Conservation (phyloP, 192 early-diverging fungal genomes). For the Coemansia sp. region DNA sequence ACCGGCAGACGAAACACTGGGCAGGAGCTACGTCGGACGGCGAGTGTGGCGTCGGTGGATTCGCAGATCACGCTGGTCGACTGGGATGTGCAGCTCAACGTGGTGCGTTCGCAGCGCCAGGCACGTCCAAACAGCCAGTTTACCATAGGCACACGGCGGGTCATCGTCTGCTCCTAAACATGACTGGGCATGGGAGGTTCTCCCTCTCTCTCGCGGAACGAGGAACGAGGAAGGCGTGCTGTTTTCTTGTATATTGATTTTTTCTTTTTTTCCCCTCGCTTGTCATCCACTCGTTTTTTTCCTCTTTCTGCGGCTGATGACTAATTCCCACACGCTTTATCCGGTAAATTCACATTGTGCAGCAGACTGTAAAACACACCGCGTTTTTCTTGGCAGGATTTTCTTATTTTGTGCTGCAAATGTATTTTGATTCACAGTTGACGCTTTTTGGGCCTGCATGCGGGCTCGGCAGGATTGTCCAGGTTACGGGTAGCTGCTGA, state of each 20-base stretch:
- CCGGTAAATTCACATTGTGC: too few species aligned
- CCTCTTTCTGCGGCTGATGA: background rate
- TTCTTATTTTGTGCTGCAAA: background rate
- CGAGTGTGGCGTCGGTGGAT: conserved; percentile 9
- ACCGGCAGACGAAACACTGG: background rate
- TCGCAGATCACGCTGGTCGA: conserved; percentile 39
- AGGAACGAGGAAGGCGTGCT: background rate
- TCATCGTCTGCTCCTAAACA: conserved; percentile 26
- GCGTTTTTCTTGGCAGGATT: background rate
- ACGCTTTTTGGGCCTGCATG: background rate
- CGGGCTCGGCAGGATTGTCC: background rate
- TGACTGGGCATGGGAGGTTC: too few species aligned
- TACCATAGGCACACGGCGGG: conserved; percentile 27
- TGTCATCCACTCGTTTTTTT: background rate
- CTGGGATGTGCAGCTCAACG: background rate
- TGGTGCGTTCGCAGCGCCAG: background rate
- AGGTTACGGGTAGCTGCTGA: too few species aligned
- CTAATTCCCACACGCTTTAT: background rate
- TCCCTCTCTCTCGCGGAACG: background rate
- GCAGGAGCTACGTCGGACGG: background rate
- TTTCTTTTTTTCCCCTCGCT: background rate
- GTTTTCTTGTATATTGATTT: background rate
- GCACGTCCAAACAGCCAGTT: conserved; percentile 42
- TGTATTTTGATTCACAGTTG: background rate
- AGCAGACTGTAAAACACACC: too few species aligned